Conservation (phyloP, 2,329 filamentous ascomycete species). For the Arthroderma sp. region DNA sequence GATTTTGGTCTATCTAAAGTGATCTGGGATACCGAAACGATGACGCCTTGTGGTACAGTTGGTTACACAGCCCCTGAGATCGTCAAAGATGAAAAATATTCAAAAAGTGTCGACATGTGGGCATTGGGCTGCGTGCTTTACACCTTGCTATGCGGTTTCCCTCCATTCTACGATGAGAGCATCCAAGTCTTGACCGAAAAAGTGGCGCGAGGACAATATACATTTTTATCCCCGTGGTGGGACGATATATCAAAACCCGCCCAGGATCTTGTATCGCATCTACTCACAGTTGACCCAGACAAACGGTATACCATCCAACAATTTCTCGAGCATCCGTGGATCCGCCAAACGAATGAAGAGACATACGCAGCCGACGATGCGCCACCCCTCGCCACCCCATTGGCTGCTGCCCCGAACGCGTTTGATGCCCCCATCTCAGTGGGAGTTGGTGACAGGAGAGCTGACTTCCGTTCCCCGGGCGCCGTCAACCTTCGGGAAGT, state of each 20-base stretch:
- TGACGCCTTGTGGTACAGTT: slow-evolving; percentile 98
- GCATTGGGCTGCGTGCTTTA: slow-evolving; percentile 92
- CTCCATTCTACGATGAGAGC: slow-evolving; percentile 96
- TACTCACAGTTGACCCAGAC: slow-evolving; percentile 86
- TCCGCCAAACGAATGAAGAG: slow-evolving; percentile 55
- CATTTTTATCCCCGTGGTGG: slow-evolving; percentile 98
- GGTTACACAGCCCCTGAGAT: slow-evolving; percentile 98
- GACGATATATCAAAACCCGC: slow-evolving; percentile 93
- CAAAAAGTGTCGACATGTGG: slow-evolving; percentile 99
- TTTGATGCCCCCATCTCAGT: slow-evolving; percentile 38
- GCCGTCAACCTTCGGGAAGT: slow-evolving; percentile 93
- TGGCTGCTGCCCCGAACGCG: slow-evolving; percentile 40
- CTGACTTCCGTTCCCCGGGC: slow-evolving; percentile 90
- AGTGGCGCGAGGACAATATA: slow-evolving; percentile 91
- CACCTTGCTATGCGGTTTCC: slow-evolving; percentile 92
- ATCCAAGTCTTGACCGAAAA: slow-evolving; percentile 96
- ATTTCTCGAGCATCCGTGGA: slow-evolving; percentile 92
- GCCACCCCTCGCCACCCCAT: slow-evolving; percentile 57
- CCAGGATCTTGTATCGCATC: slow-evolving; percentile 84
- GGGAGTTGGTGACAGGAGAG: slow-evolving; percentile 47
- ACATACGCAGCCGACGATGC: slow-evolving; percentile 56
- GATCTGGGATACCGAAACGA: slow-evolving; percentile 94
- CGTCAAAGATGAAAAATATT: slow-evolving; percentile 97
- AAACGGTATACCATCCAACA: slow-evolving; percentile 88
- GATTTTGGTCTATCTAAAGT: slow-evolving; percentile 97